Conservation (phyloP, 495 filamentous ascomycete species). For the Annulohypoxylon stygium region DNA sequence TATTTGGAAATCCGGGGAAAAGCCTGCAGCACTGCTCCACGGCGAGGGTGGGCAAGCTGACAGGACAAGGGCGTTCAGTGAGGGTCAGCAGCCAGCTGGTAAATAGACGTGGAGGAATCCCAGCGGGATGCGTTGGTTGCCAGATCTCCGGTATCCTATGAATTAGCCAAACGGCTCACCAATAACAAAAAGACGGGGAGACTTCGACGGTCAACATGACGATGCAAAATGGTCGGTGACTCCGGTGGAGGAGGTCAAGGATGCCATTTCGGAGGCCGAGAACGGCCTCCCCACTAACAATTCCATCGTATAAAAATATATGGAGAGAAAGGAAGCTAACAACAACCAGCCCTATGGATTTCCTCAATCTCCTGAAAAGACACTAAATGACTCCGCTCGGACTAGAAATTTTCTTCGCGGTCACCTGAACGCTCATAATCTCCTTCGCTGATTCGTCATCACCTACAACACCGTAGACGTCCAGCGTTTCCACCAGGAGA, state of each 20-base stretch:
- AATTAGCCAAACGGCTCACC: background rate
- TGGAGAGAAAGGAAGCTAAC: constrained; percentile 1
- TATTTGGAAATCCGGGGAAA: constrained; percentile 37
- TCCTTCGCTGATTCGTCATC: constrained; percentile 24
- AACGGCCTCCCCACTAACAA: constrained; percentile 25
- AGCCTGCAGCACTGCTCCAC: constrained; percentile 16
- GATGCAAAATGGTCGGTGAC: constrained; percentile 39
- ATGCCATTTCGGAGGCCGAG: constrained; percentile 33
- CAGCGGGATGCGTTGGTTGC: constrained; percentile 2
- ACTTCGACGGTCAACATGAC: constrained; percentile 1
- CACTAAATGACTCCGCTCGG: constrained; percentile 27
- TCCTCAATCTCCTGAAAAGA: constrained; percentile 9
- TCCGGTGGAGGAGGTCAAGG: constrained; percentile 42
- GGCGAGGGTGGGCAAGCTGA: constrained; percentile 15
- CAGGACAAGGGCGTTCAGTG: constrained; percentile 1
- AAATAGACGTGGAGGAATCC: constrained; percentile 16
- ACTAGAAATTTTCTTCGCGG: constrained; percentile 31
- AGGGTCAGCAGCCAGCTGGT: background rate
- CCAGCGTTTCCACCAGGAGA: background rate
- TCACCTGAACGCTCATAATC: constrained; percentile 35
- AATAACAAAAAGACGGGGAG: background rate
- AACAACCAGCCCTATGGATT: constrained; percentile 34
- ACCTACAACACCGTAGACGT: background rate
- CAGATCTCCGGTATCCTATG: constrained; percentile 8
- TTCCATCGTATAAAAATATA: constrained; percentile 23